Base-by-base conservation (phyloP, 225 moss, liverwort and hornwort genomes). In the Asterella californica region DNA sequence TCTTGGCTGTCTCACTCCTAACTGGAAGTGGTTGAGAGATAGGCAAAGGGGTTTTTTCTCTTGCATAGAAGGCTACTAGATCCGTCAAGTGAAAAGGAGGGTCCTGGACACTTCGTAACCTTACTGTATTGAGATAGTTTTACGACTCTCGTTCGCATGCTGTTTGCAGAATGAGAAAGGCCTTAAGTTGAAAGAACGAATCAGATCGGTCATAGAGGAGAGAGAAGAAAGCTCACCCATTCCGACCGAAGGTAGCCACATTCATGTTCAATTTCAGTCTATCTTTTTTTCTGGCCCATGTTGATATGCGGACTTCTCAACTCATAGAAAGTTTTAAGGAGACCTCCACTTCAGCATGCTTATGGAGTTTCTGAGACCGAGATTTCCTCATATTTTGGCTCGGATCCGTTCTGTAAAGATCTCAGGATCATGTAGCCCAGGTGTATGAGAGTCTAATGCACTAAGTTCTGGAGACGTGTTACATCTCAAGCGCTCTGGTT, bases 191-290 rank as follows among this genome's bases (percentile, higher is more conserved):
- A 84, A 79, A 69, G 88, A 85, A 62, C 78, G 82, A 50, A 81
- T 88, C 17, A 82, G 57, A 79, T 67, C 79, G n/a, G 82, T 79
- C 9, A 61, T 79, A 67, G 81, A 88, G 79, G 53, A 83, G 46
- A n/a, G n/a, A n/a, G 60, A 45, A 80, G 18, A 88, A 87, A 79
- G 88, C 81, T 42, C 92, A 89, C 83, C 90, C 96, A 45, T 96
- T 96, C 69, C 89, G 84, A 52, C 96, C 96, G 63, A 87, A 84
- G 88, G 96, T 96, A 78, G 47, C 81, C 82, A 78, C 77, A 75
- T 72, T 11, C 22, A 76, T 19, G 36, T 25, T 37, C 57, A 57
- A 70, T 7, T 25, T 21, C 34, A 37, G n/a, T 76, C 11, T 53
- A 18, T 32, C 49, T 29, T 29, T 2, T n/a, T 18, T 74, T n/a